Evolutionary conservation across 306 rosid species (phyloP).

Genomic region (Cucumis sativus): DNA sequence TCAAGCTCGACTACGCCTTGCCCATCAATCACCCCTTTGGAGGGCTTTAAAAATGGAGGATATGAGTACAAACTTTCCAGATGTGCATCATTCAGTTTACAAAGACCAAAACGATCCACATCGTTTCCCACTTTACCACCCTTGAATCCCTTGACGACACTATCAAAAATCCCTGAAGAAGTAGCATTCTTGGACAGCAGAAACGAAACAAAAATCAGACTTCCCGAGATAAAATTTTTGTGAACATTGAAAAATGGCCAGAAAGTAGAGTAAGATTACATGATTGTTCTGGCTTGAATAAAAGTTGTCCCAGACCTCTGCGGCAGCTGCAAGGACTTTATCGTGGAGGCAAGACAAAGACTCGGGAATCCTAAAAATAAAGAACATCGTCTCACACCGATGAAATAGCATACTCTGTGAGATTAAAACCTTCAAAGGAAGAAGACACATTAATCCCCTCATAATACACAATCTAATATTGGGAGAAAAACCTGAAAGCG

Average conservation of each 20-base stretch:
- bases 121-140: conserved; percentile 18
- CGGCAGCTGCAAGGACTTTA: conserved; percentile 58
- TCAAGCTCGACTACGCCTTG: conserved; percentile 33
- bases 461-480: conserved; percentile 2
- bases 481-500: conserved; percentile 47
- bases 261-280: conserved; percentile 27
- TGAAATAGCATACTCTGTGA: not conserved
- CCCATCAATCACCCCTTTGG: conserved; percentile 18
- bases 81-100: conserved; percentile 16
- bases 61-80: conserved; percentile 53
- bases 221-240: not conserved
- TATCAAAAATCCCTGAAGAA: conserved; percentile 22
- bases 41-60: conserved; percentile 80
- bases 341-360: conserved; percentile 64
- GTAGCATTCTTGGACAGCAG: conserved; percentile 28
- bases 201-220: conserved; percentile 7
- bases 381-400: not conserved
- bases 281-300: conserved; percentile 39
- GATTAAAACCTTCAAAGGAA: conserved; percentile 7
- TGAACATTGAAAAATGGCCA: conserved; percentile 15
- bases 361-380: conserved; percentile 42
- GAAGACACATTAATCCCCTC: not conserved
- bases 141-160: conserved; percentile 36
- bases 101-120: conserved; percentile 17
- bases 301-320: conserved; percentile 27